phyloP scores from a whole-genome alignment of 208 protist species.

The Tritrichomonas foetus region DNA sequence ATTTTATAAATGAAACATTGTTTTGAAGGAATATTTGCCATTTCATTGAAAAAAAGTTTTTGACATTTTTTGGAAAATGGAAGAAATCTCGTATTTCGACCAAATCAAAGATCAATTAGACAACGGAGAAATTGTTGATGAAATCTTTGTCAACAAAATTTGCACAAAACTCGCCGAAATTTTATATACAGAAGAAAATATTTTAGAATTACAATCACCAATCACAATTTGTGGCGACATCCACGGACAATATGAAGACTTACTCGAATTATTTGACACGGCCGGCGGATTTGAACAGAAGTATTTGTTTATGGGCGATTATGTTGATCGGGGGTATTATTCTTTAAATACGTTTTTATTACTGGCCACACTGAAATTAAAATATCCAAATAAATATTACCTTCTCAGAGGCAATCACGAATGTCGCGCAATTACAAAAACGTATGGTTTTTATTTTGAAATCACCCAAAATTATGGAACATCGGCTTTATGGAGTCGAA shows the following conservation, averaged over 20 bases:
- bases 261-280: neutral
- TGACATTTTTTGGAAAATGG: no score
- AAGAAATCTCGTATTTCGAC: no score
- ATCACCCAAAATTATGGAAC: slow-evolving; percentile 83
- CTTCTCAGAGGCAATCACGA: slow-evolving; percentile 96
- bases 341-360: neutral
- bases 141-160: no score
- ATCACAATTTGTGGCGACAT: neutral
- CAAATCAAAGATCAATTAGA: no score
- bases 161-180: neutral
- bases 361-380: neutral
- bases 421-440: slow-evolving; percentile 84
- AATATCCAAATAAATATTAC: slow-evolving; percentile 76
- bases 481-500: slow-evolving; percentile 71
- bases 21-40: no score
- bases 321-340: slow-evolving; percentile 2
- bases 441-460: slow-evolving; percentile 86
- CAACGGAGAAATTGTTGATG: no score
- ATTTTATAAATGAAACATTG: no score
- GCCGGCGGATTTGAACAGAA: neutral
- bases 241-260: neutral
- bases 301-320: slow-evolving; percentile 21
- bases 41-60: no score
- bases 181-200: neutral
- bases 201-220: neutral